Evolutionary conservation across 2,329 filamentous ascomycete genomes (phyloP), one percentile per base, ranked within the genome.

Genomic region (Penicillium sp.): DNA sequence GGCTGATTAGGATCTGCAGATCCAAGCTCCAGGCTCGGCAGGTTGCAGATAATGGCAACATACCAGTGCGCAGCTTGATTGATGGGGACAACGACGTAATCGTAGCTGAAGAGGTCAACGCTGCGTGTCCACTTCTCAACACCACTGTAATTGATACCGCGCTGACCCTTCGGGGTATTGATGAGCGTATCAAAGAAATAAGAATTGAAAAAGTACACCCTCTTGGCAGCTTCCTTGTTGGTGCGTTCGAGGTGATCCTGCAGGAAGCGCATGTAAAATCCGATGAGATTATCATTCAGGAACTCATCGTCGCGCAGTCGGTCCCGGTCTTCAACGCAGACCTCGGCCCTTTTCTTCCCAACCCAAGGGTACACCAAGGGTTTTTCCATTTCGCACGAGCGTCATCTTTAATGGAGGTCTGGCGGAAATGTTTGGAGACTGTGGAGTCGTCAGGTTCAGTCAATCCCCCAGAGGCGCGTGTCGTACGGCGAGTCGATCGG

Each of bases 31-130:
- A 93, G 74, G 42, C 77, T 82, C 3, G 81, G 79, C 2, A 91
- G 77, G 60, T 98, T 95, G 77, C 89, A 95, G 42, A 98, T 91
- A 46, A 98, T 91, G 11, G 89, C 89, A 55, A 97, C 74, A 68
- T 93, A 97, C 93, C 94, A 98, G 67, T 98, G 93, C 1, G 76
- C 71, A 56, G 81, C 75, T 63, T 96, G 87, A 59, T 95, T 94
- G 65, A 98, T 88, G 0, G 93, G 93, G 6, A 98, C 86, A 9
- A 97, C 77, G 48, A 97, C 83, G 65, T 90, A 96, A 63, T 95
- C 88, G 58, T 87, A 89, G 5, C 77, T 78, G 60, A 97, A 87
- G 7, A 98, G 70, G 62, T 98, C 87, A 18, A 91, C 77, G 57
- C 84, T 88, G 27, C 85, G 77, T 0, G 93, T 97, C 93, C 93